Evolutionary conservation across 176 grass and related monocot species (phyloP), one percentile per base, ranked within the genome.

Genomic region (Sorghum bicolor): DNA sequence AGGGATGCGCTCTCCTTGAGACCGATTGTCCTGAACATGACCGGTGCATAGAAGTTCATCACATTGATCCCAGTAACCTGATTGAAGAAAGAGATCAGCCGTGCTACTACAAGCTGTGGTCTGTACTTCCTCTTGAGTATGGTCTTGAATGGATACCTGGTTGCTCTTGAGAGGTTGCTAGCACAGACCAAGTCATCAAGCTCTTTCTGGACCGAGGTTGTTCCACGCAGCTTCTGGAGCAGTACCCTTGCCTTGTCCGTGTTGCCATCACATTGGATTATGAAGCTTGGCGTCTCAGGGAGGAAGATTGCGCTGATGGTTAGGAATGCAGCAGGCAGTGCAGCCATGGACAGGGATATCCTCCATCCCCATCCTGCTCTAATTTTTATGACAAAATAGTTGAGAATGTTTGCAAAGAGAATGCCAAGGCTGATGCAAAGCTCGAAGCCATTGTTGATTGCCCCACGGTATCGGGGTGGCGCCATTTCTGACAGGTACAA

Each of bases 401-500:
- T 99, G 80, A 96, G 83, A 41, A 96, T 72, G 77, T 99, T 99
- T 39, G 96, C 93, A 22, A 81, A 58, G 39, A 96, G 86, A 77
- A 96, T 89, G 10, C 96, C 93, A 3, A 96, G 48, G 48, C 89
- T 93, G 83, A 99, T 58, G 74, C 84, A 90, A 58, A 99, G 89
- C 58, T 94, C 93, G 34, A 96, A 99, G 1, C 85, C 91, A 1
- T 86, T 94, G 65, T 83, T 96, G 77, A 96, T 89, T 41, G 96
- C 93, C n/a, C 96, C 96, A 28, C 93, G 89, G 81, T 94, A 87
- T 5, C 57, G 85, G 0, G 96, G 87, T 16, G 91, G 96, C 0
- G 91, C 91, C 93, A 99, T 96, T 89, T 99, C 93, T 11, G 91
- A 90, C 24, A 99, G 86, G 80, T 99, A 99, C 34, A 99, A 67